These are phyloP conservation scores for Picocystis sp. DNA, from an alignment of 163 green algal genomes.

Conservation along the genomic window DNA sequence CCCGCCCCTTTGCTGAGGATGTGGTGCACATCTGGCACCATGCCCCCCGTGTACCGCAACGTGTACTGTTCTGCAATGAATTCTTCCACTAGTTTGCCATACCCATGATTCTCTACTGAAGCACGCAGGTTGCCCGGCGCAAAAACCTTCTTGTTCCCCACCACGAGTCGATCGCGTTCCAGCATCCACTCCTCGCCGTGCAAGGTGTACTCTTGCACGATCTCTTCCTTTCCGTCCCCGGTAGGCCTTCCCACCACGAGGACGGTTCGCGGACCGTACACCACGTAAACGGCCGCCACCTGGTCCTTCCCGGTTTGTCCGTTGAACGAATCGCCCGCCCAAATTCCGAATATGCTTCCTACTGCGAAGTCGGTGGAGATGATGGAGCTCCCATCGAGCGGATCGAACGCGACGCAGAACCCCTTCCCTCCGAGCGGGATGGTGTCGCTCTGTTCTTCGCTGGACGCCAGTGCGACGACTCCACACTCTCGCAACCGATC, in stretches of 20 bases:
- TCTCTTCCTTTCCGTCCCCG: slow-evolving; percentile 7
- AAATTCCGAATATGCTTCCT: slow-evolving; percentile 17
- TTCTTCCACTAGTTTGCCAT: slow-evolving; percentile 35
- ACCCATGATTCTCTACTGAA: slow-evolving; percentile 30
- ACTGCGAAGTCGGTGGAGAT: slow-evolving; percentile 57
- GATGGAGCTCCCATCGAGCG: slow-evolving; percentile 61
- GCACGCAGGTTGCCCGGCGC: slow-evolving; percentile 59
- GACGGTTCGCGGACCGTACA: slow-evolving; percentile 53
- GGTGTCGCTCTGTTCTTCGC: no score
- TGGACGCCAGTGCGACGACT: no score
- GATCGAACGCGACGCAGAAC: slow-evolving; percentile 55
- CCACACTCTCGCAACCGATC: no score
- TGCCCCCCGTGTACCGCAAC: slow-evolving; percentile 59
- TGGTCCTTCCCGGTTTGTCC: slow-evolving; percentile 25
- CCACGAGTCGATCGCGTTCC: slow-evolving; percentile 9
- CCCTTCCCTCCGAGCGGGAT: no score
- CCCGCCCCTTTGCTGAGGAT: slow-evolving; percentile 62
- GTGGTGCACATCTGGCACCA: slow-evolving; percentile 79
- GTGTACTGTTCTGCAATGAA: slow-evolving; percentile 48
- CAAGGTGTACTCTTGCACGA: slow-evolving; percentile 10
- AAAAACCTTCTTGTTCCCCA: slow-evolving; percentile 32
- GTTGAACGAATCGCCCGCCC: slow-evolving; percentile 2
- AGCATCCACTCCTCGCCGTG: slow-evolving; percentile 14
- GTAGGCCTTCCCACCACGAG: slow-evolving; percentile 39
- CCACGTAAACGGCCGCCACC: slow-evolving; percentile 46